Conservation (phyloP, 73 alveolate genomes). For the Paramecium primaurelia region DNA sequence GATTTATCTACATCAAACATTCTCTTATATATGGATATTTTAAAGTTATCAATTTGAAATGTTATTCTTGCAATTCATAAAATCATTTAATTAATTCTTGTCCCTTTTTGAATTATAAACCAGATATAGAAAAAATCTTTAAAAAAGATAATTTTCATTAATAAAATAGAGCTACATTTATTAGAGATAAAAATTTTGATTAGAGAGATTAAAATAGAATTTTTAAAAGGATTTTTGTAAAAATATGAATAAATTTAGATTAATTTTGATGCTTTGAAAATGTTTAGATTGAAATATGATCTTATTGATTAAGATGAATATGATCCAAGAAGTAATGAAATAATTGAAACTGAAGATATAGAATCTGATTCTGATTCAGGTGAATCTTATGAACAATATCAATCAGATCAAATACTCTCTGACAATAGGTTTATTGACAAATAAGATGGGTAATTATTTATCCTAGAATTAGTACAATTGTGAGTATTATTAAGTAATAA, state of each 20-base stretch:
- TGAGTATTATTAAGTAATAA: not conserved
- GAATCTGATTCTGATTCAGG: not conserved
- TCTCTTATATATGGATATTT: not conserved
- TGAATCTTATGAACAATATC: not conserved
- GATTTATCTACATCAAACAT: not conserved
- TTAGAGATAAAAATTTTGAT: not conserved
- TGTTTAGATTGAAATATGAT: not conserved
- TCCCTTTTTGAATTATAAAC: not conserved
- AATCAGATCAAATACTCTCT: not conserved
- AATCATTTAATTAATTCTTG: not conserved
- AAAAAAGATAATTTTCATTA: not conserved
- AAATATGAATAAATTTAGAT: not conserved
- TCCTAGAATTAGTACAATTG: not conserved
- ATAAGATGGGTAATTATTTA: not conserved
- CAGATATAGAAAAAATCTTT: not conserved
- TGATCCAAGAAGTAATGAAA: not conserved
- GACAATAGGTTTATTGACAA: not conserved
- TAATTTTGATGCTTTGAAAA: not conserved
- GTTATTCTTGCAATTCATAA: not conserved
- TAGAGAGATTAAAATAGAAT: not conserved
- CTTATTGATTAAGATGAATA: not conserved
- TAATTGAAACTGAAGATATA: not conserved
- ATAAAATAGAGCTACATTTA: not conserved
- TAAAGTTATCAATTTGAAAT: not conserved
- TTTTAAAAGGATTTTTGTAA: not conserved